phyloP scores from a whole-genome alignment of 2,329 filamentous ascomycete genomes.

The Pseudomassariella vexata region DNA sequence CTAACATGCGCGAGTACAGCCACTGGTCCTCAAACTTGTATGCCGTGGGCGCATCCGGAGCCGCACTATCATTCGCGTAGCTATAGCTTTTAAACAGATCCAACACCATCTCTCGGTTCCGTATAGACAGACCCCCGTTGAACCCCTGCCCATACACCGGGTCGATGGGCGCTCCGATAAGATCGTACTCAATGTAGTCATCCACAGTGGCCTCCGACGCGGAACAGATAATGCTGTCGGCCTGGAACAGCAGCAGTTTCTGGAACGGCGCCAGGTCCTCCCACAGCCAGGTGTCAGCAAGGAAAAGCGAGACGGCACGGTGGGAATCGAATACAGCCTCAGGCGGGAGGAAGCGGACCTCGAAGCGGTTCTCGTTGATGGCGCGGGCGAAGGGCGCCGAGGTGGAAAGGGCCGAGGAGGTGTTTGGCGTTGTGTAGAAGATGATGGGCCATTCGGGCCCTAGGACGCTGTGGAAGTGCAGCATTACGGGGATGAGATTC shows the following conservation, averaged over 20 bases:
- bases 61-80: conserved; percentile 13
- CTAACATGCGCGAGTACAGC: conserved; percentile 21
- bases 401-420: conserved; percentile 11
- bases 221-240: conserved; percentile 30
- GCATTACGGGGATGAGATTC: conserved; percentile 27
- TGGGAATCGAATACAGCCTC: conserved; percentile 25
- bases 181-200: conserved; percentile 29
- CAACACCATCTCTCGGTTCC: conserved; percentile 21
- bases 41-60: conserved; percentile 10
- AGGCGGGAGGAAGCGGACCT: conserved; percentile 31
- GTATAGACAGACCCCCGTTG: conserved; percentile 27
- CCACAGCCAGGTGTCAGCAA: conserved; percentile 30
- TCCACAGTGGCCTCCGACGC: conserved; percentile 21
- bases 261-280: conserved; percentile 25
- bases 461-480: conserved; percentile 32
- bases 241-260: conserved; percentile 32
- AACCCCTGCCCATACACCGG: conserved; percentile 16
- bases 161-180: conserved; percentile 24
- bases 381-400: conserved; percentile 30
- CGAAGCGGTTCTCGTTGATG: conserved; percentile 24
- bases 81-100: conserved; percentile 11
- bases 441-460: conserved; percentile 38
- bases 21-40: conserved; percentile 25
- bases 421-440: conserved; percentile 32
- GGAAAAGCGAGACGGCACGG: conserved; percentile 29